These are phyloP conservation scores for Mortierella sp. DNA, from an alignment of 371 early-diverging fungal species.

Conservation along the genomic window DNA sequence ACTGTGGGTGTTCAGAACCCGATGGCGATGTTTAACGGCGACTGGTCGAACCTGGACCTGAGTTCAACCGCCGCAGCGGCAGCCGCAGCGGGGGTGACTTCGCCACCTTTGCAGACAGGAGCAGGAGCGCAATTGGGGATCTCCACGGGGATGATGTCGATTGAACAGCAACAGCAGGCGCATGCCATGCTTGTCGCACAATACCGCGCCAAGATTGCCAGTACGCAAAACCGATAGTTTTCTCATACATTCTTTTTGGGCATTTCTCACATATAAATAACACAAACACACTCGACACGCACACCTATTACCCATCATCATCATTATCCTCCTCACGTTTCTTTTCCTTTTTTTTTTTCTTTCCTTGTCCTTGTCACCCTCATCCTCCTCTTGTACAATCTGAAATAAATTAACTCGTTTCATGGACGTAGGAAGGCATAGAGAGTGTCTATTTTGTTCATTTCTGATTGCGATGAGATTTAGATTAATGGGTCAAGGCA, in stretches of 20 bases:
- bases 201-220: constrained; percentile 50
- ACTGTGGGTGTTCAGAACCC: constrained; percentile 55
- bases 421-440: background rate
- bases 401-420: background rate
- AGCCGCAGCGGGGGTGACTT: constrained; percentile 40
- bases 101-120: constrained; percentile 35
- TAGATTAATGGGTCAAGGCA: background rate
- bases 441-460: background rate
- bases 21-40: constrained; percentile 57
- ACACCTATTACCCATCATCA: background rate
- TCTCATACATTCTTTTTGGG: background rate
- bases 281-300: background rate
- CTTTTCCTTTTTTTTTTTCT: background rate
- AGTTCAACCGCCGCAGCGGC: constrained; percentile 52
- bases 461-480: background rate
- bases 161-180: constrained; percentile 57
- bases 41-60: constrained; percentile 56
- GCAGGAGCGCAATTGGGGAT: constrained; percentile 46
- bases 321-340: background rate
- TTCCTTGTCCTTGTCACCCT: background rate
- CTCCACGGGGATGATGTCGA: constrained; percentile 56
- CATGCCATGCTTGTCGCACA: constrained; percentile 55
- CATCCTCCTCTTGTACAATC: background rate
- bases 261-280: background rate
- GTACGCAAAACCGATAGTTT: constrained; percentile 47